phyloP scores from a whole-genome alignment of 1,284 basidiomycete genomes.

The Tilletia indica region DNA sequence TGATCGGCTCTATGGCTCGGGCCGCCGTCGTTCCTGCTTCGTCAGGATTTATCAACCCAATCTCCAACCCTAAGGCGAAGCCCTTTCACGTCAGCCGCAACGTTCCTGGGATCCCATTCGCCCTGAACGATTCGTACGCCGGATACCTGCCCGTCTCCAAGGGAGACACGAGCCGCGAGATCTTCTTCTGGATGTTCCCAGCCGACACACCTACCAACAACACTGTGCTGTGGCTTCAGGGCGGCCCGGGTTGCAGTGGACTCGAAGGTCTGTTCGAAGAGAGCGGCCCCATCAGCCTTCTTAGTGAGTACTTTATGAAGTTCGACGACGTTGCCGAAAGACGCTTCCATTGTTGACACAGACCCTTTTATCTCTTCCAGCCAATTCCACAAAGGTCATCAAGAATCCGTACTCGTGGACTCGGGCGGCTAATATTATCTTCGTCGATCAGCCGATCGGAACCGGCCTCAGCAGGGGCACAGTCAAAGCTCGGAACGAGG shows the following conservation, averaged over 20 bases:
- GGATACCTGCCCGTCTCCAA: conserved; percentile 40
- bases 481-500: conserved; percentile 63
- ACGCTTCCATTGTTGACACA: too few relatives aligned
- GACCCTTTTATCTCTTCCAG: too few relatives aligned
- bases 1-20: too few relatives aligned
- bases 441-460: conserved; percentile 78
- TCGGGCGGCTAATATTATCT: conserved; percentile 73
- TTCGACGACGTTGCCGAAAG: too few relatives aligned
- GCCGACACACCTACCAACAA: conserved; percentile 74
- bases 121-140: conserved; percentile 41
- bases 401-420: conserved; percentile 75
- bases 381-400: conserved; percentile 67
- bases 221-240: conserved; percentile 66
- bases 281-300: conserved; percentile 72
- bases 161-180: conserved; percentile 56
- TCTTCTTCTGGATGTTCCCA: conserved; percentile 85
- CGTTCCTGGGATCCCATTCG: conserved; percentile 38
- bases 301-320: conserved; percentile 32
- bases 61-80: too few relatives aligned
- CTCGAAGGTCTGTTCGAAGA: conserved; percentile 76
- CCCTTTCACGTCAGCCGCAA: too few relatives aligned
- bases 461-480: conserved; percentile 75
- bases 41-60: too few relatives aligned
- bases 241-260: conserved; percentile 69
- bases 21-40: too few relatives aligned